Conservation (phyloP, 345 rosid species). For the Hibiscus mutabilis region DNA sequence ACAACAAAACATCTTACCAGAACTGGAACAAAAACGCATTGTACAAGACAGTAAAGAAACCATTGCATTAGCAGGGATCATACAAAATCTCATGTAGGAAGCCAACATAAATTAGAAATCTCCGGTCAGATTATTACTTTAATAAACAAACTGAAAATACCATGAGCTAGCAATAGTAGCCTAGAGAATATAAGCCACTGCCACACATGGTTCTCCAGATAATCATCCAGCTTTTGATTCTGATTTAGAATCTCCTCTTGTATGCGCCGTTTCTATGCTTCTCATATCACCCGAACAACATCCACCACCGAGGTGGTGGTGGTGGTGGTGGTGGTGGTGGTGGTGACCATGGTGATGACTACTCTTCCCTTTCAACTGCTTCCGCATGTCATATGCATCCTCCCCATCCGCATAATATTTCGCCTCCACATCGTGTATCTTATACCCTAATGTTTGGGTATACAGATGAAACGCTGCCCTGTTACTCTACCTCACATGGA, state of each 20-base stretch:
- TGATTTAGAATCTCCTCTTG: constrained; percentile 40
- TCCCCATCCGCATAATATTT: constrained; percentile 98
- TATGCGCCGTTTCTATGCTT: constrained; percentile 37
- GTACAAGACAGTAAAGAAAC: background rate
- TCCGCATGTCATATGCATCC: constrained; percentile 98
- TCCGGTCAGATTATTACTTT: constrained; percentile 5
- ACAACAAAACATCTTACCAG: background rate
- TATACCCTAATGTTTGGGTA: constrained; percentile 76
- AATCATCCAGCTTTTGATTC: constrained; percentile 42
- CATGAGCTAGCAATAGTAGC: background rate
- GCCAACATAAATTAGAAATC: background rate
- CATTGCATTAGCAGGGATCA: constrained; percentile 5
- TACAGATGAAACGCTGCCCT: constrained; percentile 92
- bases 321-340: constrained; percentile 41
- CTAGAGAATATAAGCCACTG: background rate
- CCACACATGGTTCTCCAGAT: background rate
- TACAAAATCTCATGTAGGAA: background rate
- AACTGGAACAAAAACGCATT: background rate
- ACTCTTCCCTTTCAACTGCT: constrained; percentile 83
- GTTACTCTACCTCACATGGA: constrained; percentile 79
- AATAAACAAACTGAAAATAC: background rate
- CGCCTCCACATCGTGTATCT: constrained; percentile 89
- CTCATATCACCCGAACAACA: constrained; percentile 67
- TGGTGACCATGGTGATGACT: constrained; percentile 57
- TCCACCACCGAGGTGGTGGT: constrained; percentile 17